Percentiles rank a stretch among this genome's conserved stretches.
Conservation (phyloP, 495 filamentous ascomycete genomes). For the Penicillium paradoxum region DNA sequence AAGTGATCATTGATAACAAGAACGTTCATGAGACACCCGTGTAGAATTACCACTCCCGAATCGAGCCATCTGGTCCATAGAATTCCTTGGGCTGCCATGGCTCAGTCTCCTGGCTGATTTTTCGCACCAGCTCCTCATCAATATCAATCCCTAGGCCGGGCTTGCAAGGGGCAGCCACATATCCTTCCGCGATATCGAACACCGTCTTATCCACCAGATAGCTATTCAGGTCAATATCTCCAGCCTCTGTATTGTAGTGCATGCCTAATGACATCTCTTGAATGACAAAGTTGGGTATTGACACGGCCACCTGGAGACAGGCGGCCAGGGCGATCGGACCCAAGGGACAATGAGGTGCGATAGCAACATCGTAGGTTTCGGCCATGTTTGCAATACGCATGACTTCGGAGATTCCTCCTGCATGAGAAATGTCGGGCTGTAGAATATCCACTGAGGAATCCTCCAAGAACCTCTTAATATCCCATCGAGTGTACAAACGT, state of each 20-base stretch:
- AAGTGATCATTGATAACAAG: too few species aligned
- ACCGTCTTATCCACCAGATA: slow-evolving; percentile 62
- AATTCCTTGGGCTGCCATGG: slow-evolving; percentile 63
- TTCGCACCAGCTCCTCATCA: slow-evolving; percentile 61
- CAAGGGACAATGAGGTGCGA: slow-evolving; percentile 75
- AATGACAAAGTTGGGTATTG: slow-evolving; percentile 68
- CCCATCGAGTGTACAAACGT: slow-evolving; percentile 70
- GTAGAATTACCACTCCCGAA: slow-evolving; percentile 64
- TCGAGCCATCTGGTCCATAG: slow-evolving; percentile 62
- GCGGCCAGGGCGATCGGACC: slow-evolving; percentile 75
- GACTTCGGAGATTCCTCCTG: slow-evolving; percentile 74
- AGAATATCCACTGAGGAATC: slow-evolving; percentile 66
- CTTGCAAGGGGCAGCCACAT: slow-evolving; percentile 57
- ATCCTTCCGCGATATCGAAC: slow-evolving; percentile 63
- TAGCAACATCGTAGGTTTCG: slow-evolving; percentile 72
- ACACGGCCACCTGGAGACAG: slow-evolving; percentile 63
- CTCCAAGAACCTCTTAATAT: slow-evolving; percentile 69
- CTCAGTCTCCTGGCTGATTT: slow-evolving; percentile 47
- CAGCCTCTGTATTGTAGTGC: slow-evolving; percentile 66
- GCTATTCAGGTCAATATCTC: slow-evolving; percentile 60
- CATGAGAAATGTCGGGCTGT: slow-evolving; percentile 73
- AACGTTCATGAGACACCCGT: too few species aligned
- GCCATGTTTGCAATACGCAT: slow-evolving; percentile 66
- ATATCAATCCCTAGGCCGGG: slow-evolving; percentile 72
- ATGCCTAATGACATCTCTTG: slow-evolving; percentile 81